phyloP scores from a whole-genome alignment of 495 filamentous ascomycete species.

The Annulohypoxylon nitens region DNA sequence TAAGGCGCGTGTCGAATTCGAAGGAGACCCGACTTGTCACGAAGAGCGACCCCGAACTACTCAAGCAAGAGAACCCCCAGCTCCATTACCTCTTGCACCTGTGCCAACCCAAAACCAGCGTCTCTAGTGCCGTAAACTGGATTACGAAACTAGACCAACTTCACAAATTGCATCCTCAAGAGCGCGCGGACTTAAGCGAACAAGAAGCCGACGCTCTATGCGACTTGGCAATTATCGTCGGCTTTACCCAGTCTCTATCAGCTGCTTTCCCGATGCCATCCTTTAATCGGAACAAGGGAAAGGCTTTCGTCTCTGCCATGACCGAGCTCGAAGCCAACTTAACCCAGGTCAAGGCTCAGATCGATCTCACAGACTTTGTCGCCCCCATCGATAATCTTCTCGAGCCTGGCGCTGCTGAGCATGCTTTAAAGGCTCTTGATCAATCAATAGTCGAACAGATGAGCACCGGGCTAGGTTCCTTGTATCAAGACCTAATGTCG shows the following conservation, averaged over 20 bases:
- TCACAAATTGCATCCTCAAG: neutral
- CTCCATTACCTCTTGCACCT: neutral
- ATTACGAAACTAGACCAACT: neutral
- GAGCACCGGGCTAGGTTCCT: neutral
- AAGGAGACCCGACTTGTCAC: neutral
- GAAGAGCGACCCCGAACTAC: neutral
- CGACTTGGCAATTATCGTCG: constrained; percentile 3
- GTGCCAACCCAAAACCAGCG: neutral
- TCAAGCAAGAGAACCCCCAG: neutral
- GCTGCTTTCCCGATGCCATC: neutral
- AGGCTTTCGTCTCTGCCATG: neutral
- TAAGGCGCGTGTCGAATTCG: neutral
- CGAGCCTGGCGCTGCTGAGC: neutral
- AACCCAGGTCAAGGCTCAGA: neutral
- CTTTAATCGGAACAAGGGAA: neutral
- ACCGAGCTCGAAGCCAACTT: neutral
- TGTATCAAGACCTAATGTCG: neutral
- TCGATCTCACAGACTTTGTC: neutral
- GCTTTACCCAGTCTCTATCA: neutral
- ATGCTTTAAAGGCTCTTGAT: neutral
- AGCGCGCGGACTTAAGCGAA: neutral
- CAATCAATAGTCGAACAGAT: neutral
- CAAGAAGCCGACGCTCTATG: neutral
- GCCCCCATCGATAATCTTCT: neutral
- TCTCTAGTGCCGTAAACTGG: neutral